These are phyloP conservation scores for Beauveria pseudobassiana DNA, from an alignment of 2,329 filamentous ascomycete species.

Conservation along the genomic window DNA sequence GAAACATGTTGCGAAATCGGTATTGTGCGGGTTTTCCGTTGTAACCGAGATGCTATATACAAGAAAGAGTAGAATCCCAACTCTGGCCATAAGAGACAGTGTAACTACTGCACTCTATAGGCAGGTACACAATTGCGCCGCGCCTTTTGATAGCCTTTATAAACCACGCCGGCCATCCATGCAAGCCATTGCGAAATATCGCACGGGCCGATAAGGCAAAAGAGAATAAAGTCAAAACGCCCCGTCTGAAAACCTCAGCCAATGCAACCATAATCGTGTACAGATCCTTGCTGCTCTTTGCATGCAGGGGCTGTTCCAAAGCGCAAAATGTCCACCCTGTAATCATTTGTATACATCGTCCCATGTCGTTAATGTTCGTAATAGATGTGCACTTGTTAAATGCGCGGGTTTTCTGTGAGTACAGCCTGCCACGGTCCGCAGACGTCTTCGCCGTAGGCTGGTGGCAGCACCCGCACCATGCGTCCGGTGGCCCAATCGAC, in stretches of 20 bases:
- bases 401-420: conserved; percentile 40
- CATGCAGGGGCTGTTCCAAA: not conserved
- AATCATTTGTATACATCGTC: not conserved
- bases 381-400: conserved; percentile 22
- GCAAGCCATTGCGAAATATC: not conserved
- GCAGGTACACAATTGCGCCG: not conserved
- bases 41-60: not conserved
- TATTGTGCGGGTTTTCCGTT: not conserved
- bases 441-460: conserved; percentile 44
- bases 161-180: not conserved
- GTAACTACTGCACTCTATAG: not conserved
- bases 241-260: not conserved
- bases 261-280: conserved; percentile 7
- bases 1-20: not conserved
- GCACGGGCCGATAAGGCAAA: not conserved
- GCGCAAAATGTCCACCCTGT: not conserved
- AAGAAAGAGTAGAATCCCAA: not conserved
- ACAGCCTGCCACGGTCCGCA: conserved; percentile 44
- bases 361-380: conserved; percentile 6
- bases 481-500: conserved; percentile 53
- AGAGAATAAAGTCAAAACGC: not conserved
- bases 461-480: conserved; percentile 46
- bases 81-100: not conserved
- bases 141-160: not conserved
- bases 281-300: not conserved